Percentiles rank a stretch among this genome's conserved stretches.
Conservation (phyloP, 192 early-diverging fungal genomes). For the Backusella psychrophila region DNA sequence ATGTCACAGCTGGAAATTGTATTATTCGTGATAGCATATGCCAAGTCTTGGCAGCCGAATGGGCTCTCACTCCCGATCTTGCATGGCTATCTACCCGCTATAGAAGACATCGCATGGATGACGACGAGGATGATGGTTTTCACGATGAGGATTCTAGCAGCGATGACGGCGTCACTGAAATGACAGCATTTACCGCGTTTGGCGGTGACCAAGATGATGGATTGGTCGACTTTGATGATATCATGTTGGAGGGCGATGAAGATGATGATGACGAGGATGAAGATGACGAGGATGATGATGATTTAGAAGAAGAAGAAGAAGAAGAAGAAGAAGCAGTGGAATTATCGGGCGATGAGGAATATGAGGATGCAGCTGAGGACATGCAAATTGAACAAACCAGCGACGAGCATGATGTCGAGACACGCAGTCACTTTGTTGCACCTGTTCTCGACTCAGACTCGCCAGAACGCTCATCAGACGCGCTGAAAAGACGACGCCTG, state of each 20-base stretch:
- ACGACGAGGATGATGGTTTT: slow-evolving; percentile 12
- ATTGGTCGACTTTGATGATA: background rate
- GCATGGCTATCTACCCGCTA: slow-evolving; percentile 23
- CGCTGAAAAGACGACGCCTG: background rate
- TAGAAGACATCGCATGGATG: background rate
- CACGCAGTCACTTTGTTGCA: background rate
- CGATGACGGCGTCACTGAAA: slow-evolving; percentile 9
- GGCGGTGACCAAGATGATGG: background rate
- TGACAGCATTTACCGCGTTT: background rate
- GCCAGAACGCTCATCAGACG: background rate
- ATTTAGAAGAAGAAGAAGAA: background rate
- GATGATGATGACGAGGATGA: background rate
- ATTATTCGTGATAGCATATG: slow-evolving; percentile 57
- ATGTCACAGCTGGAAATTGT: slow-evolving; percentile 35
- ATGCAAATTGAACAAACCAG: background rate
- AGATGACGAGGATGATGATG: background rate
- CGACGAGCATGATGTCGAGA: background rate
- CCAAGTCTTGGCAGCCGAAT: slow-evolving; percentile 56
- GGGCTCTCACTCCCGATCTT: slow-evolving; percentile 40
- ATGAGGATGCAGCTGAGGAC: slow-evolving; percentile 3
- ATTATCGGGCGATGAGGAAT: background rate
- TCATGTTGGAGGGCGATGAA: background rate
- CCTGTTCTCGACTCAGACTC: background rate
- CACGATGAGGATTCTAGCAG: background rate
- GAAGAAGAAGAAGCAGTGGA: slow-evolving; percentile 2